Base-by-base conservation (phyloP, 2,329 filamentous ascomycete genomes). In the Aspergillus sp. region DNA sequence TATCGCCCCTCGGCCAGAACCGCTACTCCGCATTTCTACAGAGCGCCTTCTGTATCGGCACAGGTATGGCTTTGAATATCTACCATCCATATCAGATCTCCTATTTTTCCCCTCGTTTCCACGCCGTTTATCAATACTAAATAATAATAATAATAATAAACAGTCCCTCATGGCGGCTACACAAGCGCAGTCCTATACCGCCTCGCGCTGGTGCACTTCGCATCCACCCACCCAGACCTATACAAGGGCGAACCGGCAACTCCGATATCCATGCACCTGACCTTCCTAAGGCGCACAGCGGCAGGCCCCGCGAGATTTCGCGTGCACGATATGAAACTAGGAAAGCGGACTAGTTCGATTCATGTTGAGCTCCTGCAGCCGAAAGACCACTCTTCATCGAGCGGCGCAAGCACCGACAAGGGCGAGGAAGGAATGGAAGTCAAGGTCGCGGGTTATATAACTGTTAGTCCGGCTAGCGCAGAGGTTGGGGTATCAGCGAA, bases 161-260 rank as follows among this genome's bases (percentile, higher is more conserved):
- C 36, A 87, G 88, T 90, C 12, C 87, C 88, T 5, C 86, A 91
- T 70, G 88, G 88, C 52, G 88, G 88, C 57, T 89, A 87, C 65
- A 83, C 89, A 15, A 86, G 87, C 9, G 80, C 85, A 0, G 78
- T 83, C 48, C 80, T 91, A 60, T 79, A 88, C 60, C 79, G 80
- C 53, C 83, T 86, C 17, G 84, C 84, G 22, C 73, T 76, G 9
- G 79, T 76, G 2, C 87, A 89, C 71, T 87, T 88, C 75, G 71
- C 79, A 6, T 82, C 85, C 5, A 81, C 87, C 18, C 74, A 79
- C 58, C 77, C 81, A 50, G 83, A 82, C 50, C 81, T 84, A 57
- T 72, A 74, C 62, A 65, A 68, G 34, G 68, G 12, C 20, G 51
- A 66, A 38, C 62, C 71, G 12, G 84, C 86, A 2, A 81, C 87